A percentile compares a stretch with the other conserved stretches of the same genome.
Evolutionary conservation across 805 yeast genomes (phyloP).

Genomic region (Candida succiphila): DNA sequence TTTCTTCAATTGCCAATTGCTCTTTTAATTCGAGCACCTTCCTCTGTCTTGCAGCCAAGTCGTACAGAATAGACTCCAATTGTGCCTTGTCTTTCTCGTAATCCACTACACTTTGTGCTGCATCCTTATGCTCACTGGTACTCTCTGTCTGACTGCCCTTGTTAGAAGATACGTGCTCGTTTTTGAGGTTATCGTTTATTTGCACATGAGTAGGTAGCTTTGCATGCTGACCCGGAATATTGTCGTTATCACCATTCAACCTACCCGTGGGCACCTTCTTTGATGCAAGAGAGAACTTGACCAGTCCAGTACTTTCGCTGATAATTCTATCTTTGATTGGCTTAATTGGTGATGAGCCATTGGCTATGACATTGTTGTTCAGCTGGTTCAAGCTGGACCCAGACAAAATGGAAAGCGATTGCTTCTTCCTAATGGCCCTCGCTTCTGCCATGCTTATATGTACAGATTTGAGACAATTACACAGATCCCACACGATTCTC

Average conservation of each 20-base stretch:
- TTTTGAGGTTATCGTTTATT: conserved; percentile 10
- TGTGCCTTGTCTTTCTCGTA: conserved; percentile 1
- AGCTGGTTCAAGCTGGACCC: conserved; percentile 16
- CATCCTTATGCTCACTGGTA: not conserved
- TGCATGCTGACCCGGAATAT: conserved; percentile 1
- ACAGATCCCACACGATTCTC: not conserved
- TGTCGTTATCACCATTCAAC: not conserved
- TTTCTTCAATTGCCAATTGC: conserved; percentile 29
- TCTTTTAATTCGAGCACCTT: conserved; percentile 38
- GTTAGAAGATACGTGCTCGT: not conserved
- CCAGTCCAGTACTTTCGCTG: conserved; percentile 43
- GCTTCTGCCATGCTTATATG: not conserved
- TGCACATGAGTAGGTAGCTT: conserved; percentile 27
- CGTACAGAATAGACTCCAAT: conserved; percentile 19
- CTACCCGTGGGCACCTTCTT: conserved; percentile 1
- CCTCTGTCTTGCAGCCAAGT: conserved; percentile 43
- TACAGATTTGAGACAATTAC: not conserved
- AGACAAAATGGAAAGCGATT: conserved; percentile 23
- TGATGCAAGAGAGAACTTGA: conserved; percentile 27
- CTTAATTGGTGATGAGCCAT: conserved; percentile 3
- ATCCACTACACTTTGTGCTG: conserved; percentile 1
- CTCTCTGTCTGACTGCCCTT: too few relatives aligned
- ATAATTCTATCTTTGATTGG: conserved; percentile 29
- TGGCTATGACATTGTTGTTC: conserved; percentile 4
- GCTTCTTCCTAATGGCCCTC: conserved; percentile 13